phyloP scores from a whole-genome alignment of 2,329 filamentous ascomycete genomes.

The Aspergillus brasiliensis region DNA sequence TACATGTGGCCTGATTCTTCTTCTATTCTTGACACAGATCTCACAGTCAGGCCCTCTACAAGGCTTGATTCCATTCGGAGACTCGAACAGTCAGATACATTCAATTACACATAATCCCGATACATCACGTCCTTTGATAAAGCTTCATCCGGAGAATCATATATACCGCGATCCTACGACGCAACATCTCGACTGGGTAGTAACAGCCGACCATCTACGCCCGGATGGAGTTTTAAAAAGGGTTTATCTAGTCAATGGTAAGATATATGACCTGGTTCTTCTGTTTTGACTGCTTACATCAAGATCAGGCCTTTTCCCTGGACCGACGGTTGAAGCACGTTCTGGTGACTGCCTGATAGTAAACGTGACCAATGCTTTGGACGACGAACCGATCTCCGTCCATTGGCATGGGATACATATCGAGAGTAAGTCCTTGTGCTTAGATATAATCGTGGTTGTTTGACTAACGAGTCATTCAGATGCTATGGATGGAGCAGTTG shows the following conservation, averaged over 20 bases:
- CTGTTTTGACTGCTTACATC: neutral
- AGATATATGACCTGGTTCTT: too few species aligned
- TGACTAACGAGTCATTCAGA: conserved; percentile 19
- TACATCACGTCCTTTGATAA: conserved; percentile 23
- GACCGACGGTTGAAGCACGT: conserved; percentile 53
- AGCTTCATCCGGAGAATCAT: conserved; percentile 49
- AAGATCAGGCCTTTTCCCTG: conserved; percentile 46
- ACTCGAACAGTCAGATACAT: neutral
- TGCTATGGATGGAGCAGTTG: conserved; percentile 68
- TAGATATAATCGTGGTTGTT: neutral
- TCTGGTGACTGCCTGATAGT: conserved; percentile 51
- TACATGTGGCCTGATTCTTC: conserved; percentile 17
- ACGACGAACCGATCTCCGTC: conserved; percentile 44
- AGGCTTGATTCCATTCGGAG: neutral
- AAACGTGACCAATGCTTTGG: conserved; percentile 45
- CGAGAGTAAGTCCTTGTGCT: conserved; percentile 29
- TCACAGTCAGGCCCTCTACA: neutral
- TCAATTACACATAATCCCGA: conserved; percentile 2
- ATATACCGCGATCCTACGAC: conserved; percentile 37
- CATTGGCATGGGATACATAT: conserved; percentile 54
- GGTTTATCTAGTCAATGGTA: conserved; percentile 55
- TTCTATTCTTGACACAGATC: conserved; percentile 19
- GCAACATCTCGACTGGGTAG: conserved; percentile 43
- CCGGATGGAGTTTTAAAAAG: conserved; percentile 56
- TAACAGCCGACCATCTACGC: conserved; percentile 41